Evolutionary conservation across 768 basidiomycete genomes (phyloP).

Genomic region (Crucibulum laeve): DNA sequence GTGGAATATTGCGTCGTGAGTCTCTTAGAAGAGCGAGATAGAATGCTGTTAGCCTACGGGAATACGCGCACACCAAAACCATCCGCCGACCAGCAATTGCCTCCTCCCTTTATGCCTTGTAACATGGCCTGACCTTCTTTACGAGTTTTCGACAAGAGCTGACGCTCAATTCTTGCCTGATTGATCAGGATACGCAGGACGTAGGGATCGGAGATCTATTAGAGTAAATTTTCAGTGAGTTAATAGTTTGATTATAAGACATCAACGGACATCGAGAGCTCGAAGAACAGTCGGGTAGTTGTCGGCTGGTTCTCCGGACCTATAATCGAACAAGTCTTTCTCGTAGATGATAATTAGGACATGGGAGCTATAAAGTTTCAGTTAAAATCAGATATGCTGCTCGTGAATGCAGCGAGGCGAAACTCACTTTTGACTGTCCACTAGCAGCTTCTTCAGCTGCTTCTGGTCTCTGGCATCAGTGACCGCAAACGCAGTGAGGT

Average conservation of each 20-base stretch:
- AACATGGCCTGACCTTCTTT: slow-evolving; percentile 56
- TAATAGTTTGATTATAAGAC: neutral
- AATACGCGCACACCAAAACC: slow-evolving; percentile 60
- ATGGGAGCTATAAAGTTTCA: slow-evolving; percentile 30
- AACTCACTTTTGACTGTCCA: slow-evolving; percentile 59
- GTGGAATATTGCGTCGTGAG: neutral
- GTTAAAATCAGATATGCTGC: neutral
- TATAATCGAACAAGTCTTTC: slow-evolving; percentile 80
- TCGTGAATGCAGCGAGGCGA: slow-evolving; percentile 4
- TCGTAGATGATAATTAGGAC: slow-evolving; percentile 58
- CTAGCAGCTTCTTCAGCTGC: slow-evolving; percentile 52
- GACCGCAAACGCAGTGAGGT: slow-evolving; percentile 70
- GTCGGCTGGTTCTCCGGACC: slow-evolving; percentile 61
- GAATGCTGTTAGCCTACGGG: slow-evolving; percentile 37
- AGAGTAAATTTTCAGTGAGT: slow-evolving; percentile 8
- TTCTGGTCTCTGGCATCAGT: slow-evolving; percentile 63
- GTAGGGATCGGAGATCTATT: slow-evolving; percentile 67
- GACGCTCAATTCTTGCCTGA: slow-evolving; percentile 63
- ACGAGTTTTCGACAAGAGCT: slow-evolving; percentile 62
- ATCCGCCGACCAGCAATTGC: slow-evolving; percentile 62
- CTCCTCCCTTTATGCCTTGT: slow-evolving; percentile 37
- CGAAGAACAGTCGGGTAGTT: slow-evolving; percentile 73
- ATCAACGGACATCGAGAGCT: slow-evolving; percentile 65
- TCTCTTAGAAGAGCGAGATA: neutral
- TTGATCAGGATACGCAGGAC: slow-evolving; percentile 84